Percentiles rank a stretch among this genome's conserved stretches.
Evolutionary conservation across 306 rosid species (phyloP).

Genomic region (Dalbergia cultrata): DNA sequence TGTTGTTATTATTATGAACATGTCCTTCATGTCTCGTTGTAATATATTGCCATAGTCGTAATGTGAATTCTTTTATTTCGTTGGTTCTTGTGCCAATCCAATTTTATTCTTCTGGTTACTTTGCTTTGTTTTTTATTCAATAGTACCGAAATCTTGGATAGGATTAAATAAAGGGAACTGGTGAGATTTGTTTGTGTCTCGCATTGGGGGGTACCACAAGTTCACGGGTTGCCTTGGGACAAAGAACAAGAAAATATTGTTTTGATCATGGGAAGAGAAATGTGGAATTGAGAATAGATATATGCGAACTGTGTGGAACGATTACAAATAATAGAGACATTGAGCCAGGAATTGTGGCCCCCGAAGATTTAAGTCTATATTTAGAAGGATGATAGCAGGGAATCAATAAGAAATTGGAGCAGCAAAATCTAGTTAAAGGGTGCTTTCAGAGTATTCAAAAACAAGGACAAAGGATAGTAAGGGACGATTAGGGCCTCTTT

Average conservation of each 20-base stretch:
- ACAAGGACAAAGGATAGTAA: no score
- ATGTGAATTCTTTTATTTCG: conserved; percentile 40
- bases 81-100: conserved; percentile 34
- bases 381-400: no score
- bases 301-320: not conserved
- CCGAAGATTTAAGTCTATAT: conserved; percentile 6
- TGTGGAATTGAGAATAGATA: not conserved
- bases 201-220: conserved; percentile 16
- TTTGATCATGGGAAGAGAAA: not conserved
- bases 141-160: not conserved
- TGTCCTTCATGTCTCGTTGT: conserved; percentile 60
- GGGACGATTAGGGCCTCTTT: no score
- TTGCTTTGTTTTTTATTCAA: not conserved
- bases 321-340: conserved; percentile 36
- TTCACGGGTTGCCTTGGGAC: conserved; percentile 52
- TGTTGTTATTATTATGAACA: conserved; percentile 14
- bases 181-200: not conserved
- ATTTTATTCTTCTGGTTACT: not conserved
- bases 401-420: not conserved
- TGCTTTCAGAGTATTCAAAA: no score
- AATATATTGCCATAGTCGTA: conserved; percentile 3
- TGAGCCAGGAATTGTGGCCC: conserved; percentile 19
- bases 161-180: not conserved
- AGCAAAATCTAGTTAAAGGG: not conserved
- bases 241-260: not conserved